A percentile compares a stretch with the other conserved stretches of the same genome.
Evolutionary conservation across 2,329 filamentous ascomycete genomes (phyloP).

Genomic region (Aureobasidium vineae): DNA sequence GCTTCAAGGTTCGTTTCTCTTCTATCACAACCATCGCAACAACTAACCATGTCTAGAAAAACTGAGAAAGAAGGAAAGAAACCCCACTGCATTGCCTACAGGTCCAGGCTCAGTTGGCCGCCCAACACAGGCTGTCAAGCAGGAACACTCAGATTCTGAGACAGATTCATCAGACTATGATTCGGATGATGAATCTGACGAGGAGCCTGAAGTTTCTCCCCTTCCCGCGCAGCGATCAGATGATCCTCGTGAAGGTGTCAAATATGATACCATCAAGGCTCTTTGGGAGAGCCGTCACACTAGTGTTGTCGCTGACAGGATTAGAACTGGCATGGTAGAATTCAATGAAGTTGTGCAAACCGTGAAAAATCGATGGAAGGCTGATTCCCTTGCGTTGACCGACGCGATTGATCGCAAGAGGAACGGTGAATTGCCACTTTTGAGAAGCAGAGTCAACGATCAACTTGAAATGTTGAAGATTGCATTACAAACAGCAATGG

Average conservation of each 20-base stretch:
- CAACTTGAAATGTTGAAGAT: conserved; percentile 58
- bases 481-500: conserved; percentile 47
- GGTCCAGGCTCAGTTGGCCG: conserved; percentile 13
- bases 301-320: conserved; percentile 50
- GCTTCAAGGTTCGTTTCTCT: conserved; percentile 35
- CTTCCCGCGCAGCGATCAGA: conserved; percentile 53
- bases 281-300: conserved; percentile 59
- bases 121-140: conserved; percentile 20
- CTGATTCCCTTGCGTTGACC: conserved; percentile 55
- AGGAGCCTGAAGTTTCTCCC: conserved; percentile 54
- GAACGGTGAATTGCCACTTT: conserved; percentile 52
- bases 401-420: conserved; percentile 59
- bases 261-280: conserved; percentile 61
- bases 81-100: not conserved
- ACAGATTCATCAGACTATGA: conserved; percentile 27
- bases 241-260: conserved; percentile 53
- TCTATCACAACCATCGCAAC: not conserved
- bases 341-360: conserved; percentile 61
- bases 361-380: conserved; percentile 62
- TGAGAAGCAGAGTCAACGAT: conserved; percentile 57
- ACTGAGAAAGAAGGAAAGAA: conserved; percentile 40
- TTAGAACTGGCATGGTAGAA: conserved; percentile 55
- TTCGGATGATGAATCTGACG: conserved; percentile 45
- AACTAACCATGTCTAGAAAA: conserved; percentile 33
- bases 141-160: conserved; percentile 22